Conservation (phyloP, 1,139 yeast species). For the Hyphopichia burtonii region DNA sequence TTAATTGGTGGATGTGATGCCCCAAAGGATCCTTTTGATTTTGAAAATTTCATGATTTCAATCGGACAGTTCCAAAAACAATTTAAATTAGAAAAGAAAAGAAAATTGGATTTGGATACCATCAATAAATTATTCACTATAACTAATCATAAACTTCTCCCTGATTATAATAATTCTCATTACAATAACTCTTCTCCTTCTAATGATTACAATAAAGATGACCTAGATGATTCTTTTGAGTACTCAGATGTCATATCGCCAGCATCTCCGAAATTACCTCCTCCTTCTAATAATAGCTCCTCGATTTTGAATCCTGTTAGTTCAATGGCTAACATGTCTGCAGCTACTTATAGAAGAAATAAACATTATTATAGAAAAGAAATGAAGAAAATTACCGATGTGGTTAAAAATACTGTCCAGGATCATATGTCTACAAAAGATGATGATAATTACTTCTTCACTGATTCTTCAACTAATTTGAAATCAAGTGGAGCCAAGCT, state of each 20-base stretch:
- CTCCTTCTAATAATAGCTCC: neutral
- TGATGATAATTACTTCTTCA: conserved; percentile 22
- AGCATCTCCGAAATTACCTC: neutral
- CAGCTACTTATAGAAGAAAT: conserved; percentile 21
- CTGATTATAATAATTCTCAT: conserved; percentile 16
- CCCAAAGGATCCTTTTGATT: conserved; percentile 86
- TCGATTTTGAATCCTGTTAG: conserved; percentile 2
- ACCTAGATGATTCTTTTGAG: conserved; percentile 4
- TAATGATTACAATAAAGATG: neutral
- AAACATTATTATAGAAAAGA: conserved; percentile 43
- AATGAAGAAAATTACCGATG: conserved; percentile 62
- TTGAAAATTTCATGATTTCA: conserved; percentile 59
- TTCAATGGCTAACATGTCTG: conserved; percentile 1
- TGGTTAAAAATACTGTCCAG: conserved; percentile 72
- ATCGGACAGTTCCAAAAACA: conserved; percentile 64
- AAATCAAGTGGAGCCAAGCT: conserved; percentile 29
- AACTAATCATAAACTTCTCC: conserved; percentile 49
- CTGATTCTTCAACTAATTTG: conserved; percentile 8
- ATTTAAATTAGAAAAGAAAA: conserved; percentile 53
- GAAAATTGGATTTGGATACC: conserved; percentile 64
- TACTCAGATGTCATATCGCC: neutral
- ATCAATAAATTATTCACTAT: conserved; percentile 57
- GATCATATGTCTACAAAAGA: conserved; percentile 46
- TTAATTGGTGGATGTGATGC: conserved; percentile 73
- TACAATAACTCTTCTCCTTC: conserved; percentile 1